Base-by-base conservation (phyloP, 1,284 basidiomycete genomes). In the Chalciporus sp. region DNA sequence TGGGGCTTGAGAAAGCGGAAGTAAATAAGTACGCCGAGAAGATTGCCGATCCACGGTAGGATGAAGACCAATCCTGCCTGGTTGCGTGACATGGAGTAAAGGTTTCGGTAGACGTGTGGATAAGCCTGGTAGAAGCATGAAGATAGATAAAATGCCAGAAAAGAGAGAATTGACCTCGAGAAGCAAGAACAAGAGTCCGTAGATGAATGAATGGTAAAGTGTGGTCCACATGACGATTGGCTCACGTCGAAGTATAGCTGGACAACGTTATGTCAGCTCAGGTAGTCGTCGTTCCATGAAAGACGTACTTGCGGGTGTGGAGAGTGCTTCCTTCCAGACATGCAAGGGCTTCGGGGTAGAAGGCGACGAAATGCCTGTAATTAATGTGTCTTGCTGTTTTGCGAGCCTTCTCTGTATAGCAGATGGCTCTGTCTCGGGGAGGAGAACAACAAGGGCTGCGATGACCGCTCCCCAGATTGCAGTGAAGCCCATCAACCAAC, bases 141-240 rank as follows among this genome's bases (percentile, higher is more conserved):
- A 67, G 67, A 43, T 66, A 67, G 7, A 61, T 69, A 44, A n/a
- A 3, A 10, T 27, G 1, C 39, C 10, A 23, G 54, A 16, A 20
- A 52, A 39, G 41, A 41, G 31, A 3, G 8, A 27, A 52, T 51
- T 23, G 9, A 68, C 64, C 39, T 65, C 66, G 20, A 68, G 62
- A 42, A 68, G 66, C 5, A 65, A 37, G 31, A 68, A 65, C 28
- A 65, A 53, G 26, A 65, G 61, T 5, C 66, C 64, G 43, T 57
- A 62, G 23, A 66, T 28, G 14, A 65, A 66, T 12, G 66, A 49
- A 43, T 66, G 64, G 45, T 66, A 60, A 11, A 66, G 26, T 8
- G 62, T 60, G 12, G 64, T 64, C 66, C 62, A 68, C 3, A 40
- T 51, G 8, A 68, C 54, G 29, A 65, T 68, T 12, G 66, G 66